phyloP scores from a whole-genome alignment of 1,284 basidiomycete species.

The Ceratobasidium sp. region DNA sequence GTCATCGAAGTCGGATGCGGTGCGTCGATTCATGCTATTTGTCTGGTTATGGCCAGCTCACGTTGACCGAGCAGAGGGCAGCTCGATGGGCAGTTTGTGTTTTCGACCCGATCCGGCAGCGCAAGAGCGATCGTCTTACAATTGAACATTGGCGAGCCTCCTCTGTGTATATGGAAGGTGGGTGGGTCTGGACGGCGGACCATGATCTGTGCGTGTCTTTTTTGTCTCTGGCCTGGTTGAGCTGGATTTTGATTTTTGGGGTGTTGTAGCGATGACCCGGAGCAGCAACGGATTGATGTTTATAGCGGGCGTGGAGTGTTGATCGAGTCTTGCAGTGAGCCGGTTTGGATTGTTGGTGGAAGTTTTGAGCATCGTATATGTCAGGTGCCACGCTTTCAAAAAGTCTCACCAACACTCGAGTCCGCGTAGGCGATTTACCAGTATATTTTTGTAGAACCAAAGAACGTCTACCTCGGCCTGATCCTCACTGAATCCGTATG shows the following conservation, averaged over 20 bases:
- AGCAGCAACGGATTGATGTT: slow-evolving; percentile 63
- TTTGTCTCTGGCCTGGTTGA: neutral
- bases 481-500: slow-evolving; percentile 62
- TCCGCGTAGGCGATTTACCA: slow-evolving; percentile 63
- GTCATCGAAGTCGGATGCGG: slow-evolving; percentile 68
- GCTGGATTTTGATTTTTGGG: slow-evolving; percentile 34
- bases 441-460: slow-evolving; percentile 69
- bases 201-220: slow-evolving; percentile 59
- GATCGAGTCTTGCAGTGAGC: slow-evolving; percentile 61
- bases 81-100: slow-evolving; percentile 66
- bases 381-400: neutral
- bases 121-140: slow-evolving; percentile 75
- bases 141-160: slow-evolving; percentile 73
- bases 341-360: slow-evolving; percentile 54
- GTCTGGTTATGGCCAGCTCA: neutral
- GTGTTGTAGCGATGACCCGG: slow-evolving; percentile 12
- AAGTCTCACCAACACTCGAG: neutral
- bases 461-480: slow-evolving; percentile 75
- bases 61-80: slow-evolving; percentile 52
- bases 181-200: slow-evolving; percentile 84
- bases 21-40: neutral
- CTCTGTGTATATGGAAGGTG: slow-evolving; percentile 62
- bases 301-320: slow-evolving; percentile 79
- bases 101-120: slow-evolving; percentile 57
- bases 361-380: slow-evolving; percentile 66